Conservation (phyloP, 2,329 filamentous ascomycete genomes). For the Byssochlamys sp. region DNA sequence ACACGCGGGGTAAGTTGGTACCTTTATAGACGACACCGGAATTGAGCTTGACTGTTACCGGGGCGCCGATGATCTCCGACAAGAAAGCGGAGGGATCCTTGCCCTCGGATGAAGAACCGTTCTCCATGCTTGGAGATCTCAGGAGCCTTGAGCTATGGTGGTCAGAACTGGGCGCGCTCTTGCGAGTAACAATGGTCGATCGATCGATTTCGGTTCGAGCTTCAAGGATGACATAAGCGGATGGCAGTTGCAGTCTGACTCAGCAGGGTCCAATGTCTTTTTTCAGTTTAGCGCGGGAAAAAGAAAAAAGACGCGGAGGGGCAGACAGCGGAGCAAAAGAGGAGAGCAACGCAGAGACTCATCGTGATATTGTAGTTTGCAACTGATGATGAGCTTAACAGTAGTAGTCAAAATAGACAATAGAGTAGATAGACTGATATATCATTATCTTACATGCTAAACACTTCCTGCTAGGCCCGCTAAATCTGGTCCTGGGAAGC, state of each 20-base stretch:
- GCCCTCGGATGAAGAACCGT: slow-evolving; percentile 59
- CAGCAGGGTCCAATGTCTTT: not conserved
- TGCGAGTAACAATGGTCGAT: not conserved
- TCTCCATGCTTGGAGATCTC: slow-evolving; percentile 56
- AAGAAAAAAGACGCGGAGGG: not conserved
- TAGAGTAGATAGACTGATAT: no score
- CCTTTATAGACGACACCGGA: slow-evolving; percentile 98
- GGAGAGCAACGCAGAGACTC: not conserved
- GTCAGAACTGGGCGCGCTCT: not conserved
- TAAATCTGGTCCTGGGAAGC: no score
- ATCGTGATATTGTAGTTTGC: not conserved
- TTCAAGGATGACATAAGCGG: not conserved
- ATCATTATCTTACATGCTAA: no score
- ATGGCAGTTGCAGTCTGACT: not conserved
- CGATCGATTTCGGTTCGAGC: not conserved
- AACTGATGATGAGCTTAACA: not conserved
- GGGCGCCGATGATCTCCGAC: slow-evolving; percentile 83
- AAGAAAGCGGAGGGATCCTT: slow-evolving; percentile 91
- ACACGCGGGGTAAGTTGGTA: slow-evolving; percentile 25
- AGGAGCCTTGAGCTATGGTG: not conserved
- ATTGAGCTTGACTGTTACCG: slow-evolving; percentile 94
- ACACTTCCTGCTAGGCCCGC: no score
- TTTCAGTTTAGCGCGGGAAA: not conserved
- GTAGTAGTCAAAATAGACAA: no score
- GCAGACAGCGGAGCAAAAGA: not conserved